Evolutionary conservation across 208 protist genomes (phyloP).

Genomic region (Leishmania gerbilli): DNA sequence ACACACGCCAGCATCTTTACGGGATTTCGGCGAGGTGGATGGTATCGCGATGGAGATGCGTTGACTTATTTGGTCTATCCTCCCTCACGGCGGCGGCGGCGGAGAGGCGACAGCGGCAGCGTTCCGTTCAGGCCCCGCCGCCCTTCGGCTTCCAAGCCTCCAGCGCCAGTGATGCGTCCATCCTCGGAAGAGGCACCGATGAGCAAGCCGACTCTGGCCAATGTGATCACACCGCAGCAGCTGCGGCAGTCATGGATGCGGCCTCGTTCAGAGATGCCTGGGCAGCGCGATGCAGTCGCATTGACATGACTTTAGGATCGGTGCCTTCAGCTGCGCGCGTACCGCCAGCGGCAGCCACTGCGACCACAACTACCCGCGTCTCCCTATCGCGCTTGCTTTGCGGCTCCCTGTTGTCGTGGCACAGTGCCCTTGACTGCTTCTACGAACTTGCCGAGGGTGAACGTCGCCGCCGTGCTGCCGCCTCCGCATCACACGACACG

Average conservation of each 20-base stretch:
- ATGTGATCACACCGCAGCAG: background rate
- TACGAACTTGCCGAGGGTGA: background rate
- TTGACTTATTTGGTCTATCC: slow-evolving; percentile 22
- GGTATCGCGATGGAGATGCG: slow-evolving; percentile 25
- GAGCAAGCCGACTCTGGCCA: background rate
- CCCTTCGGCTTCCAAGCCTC: background rate
- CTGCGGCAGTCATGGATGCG: background rate
- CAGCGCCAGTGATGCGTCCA: background rate
- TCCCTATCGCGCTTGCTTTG: slow-evolving; percentile 30
- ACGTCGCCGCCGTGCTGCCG: background rate
- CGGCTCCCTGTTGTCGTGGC: slow-evolving; percentile 17
- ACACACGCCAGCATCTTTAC: background rate
- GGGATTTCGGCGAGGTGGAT: background rate
- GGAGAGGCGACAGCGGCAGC: background rate
- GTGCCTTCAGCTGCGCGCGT: background rate
- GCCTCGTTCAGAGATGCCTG: background rate
- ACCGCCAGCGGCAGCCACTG: background rate
- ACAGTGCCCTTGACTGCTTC: slow-evolving; percentile 20
- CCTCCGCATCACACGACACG: background rate
- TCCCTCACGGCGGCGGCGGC: slow-evolving; percentile 7
- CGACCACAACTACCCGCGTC: slow-evolving; percentile 10
- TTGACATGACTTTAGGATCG: background rate
- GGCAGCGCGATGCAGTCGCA: background rate
- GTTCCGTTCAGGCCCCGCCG: background rate
- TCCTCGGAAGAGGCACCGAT: background rate